Base-by-base conservation (phyloP, 164 flowering plant genomes). In the Kingdonia uniflora region DNA sequence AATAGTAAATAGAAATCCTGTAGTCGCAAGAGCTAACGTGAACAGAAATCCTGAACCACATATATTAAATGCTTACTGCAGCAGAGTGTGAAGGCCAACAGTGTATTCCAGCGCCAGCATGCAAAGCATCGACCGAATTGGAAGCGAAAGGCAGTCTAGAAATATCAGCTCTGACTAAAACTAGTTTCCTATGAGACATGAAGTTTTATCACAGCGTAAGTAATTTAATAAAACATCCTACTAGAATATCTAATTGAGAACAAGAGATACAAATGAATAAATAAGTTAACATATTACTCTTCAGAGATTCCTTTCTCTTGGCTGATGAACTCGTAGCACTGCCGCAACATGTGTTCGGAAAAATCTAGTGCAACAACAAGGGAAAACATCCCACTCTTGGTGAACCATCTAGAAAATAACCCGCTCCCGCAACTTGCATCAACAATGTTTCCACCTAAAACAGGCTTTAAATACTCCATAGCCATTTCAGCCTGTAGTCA, bases 401-500 rank as follows among this genome's bases (percentile, higher is more conserved):
- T 81, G 66, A 87, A 85, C 25, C 74, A 72, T 50, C 97, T 74
- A 17, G 95, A 74, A 59, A 91, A 87, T 50, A 85, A 5, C 19
- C 97, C 97, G 67, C 95, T 87, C 21, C 84, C 96, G 61, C 95
- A 91, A 64, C 97, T 91, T 37, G 97, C 96, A 78, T 91, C 97
- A 45, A 87, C 57, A 17, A 91, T 79, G 29, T 68, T 80, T 58
- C 97, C 97, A 54, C 96, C 95, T 49, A 80, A 58, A 17, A 77
- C 90, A 15, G 95, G 95, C 65, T 73, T 68, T 11, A 91, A 66
- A 72, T 75, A 87, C 20, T 64, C 68, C 68, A 74, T 80, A 17
- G 76, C 76, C 92, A 85, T 46, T 68, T 85, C 96, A 80, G 87
- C 85, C 97, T 90, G 95, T 76, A 77, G 41, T 4, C n/a, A 66